A percentile compares a stretch with the other conserved stretches of the same genome.
Conservation (phyloP, 306 rosid species). For the Acacia confusa region DNA sequence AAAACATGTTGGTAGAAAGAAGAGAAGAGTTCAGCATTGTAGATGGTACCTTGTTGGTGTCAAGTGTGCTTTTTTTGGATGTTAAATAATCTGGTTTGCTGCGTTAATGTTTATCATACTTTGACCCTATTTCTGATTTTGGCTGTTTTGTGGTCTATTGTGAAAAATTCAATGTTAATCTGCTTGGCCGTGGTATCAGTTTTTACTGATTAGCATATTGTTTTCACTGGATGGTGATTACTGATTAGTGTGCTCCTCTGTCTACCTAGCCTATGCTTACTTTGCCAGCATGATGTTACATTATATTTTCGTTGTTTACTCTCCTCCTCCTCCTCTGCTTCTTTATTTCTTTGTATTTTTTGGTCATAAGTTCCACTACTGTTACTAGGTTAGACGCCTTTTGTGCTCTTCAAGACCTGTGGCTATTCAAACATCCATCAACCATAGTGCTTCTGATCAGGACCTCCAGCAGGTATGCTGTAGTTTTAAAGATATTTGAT, state of each 20-base stretch:
- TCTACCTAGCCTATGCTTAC: background rate
- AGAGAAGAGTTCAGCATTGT: background rate
- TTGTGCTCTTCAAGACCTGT: constrained; percentile 95
- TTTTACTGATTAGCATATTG: constrained; percentile 6
- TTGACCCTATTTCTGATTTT: background rate
- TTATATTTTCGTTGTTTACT: background rate
- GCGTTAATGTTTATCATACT: background rate
- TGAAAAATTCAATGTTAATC: background rate
- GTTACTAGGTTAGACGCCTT: constrained; percentile 83
- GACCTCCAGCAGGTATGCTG: constrained; percentile 89
- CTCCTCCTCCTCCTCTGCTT: background rate
- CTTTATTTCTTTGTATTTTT: constrained; percentile 4
- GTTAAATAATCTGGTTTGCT: background rate
- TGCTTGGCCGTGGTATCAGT: constrained; percentile 10
- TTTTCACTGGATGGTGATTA: constrained; percentile 15
- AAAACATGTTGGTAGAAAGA: background rate
- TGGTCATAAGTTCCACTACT: constrained; percentile 29
- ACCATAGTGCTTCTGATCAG: constrained; percentile 92
- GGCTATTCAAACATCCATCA: constrained; percentile 86
- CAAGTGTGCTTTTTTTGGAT: background rate
- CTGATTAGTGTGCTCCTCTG: constrained; percentile 12
- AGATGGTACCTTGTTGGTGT: constrained; percentile 10
- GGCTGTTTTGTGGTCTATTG: background rate
- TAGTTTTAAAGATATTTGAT: constrained; percentile 19
- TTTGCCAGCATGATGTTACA: background rate